These are phyloP conservation scores for Umbelopsis sp. DNA, from an alignment of 192 early-diverging fungal species.

Conservation along the genomic window DNA sequence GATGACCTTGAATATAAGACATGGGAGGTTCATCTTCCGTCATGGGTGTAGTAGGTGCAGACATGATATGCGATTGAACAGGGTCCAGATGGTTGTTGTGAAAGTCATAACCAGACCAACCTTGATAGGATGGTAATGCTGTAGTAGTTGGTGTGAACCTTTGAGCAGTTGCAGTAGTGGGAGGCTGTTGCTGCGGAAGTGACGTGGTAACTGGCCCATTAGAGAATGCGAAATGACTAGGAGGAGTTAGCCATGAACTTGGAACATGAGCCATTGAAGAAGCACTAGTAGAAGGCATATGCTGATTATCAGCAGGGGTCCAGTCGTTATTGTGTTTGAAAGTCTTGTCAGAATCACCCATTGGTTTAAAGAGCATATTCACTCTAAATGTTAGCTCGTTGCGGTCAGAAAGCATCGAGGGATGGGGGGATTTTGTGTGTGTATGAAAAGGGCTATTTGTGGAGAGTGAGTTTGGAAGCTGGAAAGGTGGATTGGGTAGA, in stretches of 20 bases:
- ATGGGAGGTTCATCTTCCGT: background rate
- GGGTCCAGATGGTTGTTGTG: background rate
- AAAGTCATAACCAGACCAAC: background rate
- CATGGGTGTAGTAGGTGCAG: constrained; percentile 14
- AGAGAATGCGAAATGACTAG: background rate
- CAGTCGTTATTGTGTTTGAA: background rate
- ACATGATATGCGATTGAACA: background rate
- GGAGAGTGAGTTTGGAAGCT: background rate
- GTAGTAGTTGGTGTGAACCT: background rate
- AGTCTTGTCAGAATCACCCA: constrained; percentile 12
- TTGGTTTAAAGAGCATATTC: constrained; percentile 15
- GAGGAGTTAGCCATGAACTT: background rate
- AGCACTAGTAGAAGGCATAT: background rate
- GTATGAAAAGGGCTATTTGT: background rate
- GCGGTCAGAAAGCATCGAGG: constrained; percentile 13
- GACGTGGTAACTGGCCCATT: background rate
- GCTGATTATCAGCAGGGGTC: background rate
- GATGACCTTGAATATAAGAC: constrained; percentile 7
- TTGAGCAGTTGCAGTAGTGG: background rate
- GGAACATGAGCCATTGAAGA: background rate
- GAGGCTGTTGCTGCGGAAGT: background rate
- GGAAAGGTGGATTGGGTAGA: no score
- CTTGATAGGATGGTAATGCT: constrained; percentile 6
- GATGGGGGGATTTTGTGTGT: background rate
- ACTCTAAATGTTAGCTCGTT: constrained; percentile 19